Conservation (phyloP, 129 eudicot species). For the Centrapalus pauciflorus region DNA sequence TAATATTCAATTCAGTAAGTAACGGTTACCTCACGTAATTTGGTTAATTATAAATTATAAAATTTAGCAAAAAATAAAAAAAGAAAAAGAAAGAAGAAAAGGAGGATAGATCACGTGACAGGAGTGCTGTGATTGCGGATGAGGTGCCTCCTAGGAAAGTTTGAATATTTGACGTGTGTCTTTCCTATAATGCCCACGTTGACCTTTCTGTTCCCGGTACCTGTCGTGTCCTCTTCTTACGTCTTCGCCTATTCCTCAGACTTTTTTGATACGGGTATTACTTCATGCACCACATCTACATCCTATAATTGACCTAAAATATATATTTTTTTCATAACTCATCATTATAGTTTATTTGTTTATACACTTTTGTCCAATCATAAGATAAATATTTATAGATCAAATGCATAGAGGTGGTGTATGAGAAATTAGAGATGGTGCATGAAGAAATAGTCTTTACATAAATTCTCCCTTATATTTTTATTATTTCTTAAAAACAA, state of each 20-base stretch:
- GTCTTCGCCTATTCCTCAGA: not conserved
- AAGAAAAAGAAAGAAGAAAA: not conserved
- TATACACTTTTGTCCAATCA: too few species aligned
- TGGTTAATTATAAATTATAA: too few species aligned
- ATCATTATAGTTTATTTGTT: too few species aligned
- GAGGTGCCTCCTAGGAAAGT: not conserved
- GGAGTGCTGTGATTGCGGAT: not conserved
- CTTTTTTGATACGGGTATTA: not conserved
- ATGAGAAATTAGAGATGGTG: too few species aligned
- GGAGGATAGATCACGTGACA: not conserved
- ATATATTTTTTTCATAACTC: not conserved
- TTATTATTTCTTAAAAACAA: too few species aligned
- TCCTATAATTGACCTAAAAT: not conserved
- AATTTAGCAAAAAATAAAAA: too few species aligned
- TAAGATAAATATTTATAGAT: not conserved
- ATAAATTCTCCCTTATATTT: too few species aligned
- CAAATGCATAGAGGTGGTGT: too few species aligned
- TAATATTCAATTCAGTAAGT: too few species aligned
- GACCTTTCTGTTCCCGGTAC: not conserved
- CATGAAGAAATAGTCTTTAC: too few species aligned
- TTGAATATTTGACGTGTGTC: slow-evolving; percentile 5
- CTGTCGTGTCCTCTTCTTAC: not conserved
- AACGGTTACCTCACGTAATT: too few species aligned
- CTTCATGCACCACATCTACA: too few species aligned
- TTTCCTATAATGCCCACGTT: slow-evolving; percentile 8